These are phyloP conservation scores for Clitopilus passeckerianus DNA, from an alignment of 768 basidiomycete species.

Conservation along the genomic window DNA sequence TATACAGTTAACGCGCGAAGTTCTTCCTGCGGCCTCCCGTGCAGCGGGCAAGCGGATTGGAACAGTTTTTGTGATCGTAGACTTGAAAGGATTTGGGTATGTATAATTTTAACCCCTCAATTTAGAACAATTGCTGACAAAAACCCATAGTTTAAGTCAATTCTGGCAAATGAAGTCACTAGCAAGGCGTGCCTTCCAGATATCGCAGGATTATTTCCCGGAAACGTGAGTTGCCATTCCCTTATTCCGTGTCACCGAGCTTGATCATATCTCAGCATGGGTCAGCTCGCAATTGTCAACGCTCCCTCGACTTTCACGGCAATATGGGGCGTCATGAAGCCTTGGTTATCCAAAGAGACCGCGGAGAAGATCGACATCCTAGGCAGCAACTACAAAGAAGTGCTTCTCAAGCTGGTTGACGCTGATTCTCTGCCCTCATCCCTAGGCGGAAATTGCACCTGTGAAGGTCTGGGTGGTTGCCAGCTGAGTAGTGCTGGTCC, in stretches of 20 bases:
- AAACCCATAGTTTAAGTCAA: constrained; percentile 42
- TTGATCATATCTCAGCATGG: constrained; percentile 45
- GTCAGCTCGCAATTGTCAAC: constrained; percentile 65
- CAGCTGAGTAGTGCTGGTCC: constrained; percentile 61
- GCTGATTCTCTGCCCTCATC: constrained; percentile 55
- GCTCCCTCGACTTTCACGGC: constrained; percentile 69
- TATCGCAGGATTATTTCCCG: constrained; percentile 77
- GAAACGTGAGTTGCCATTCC: constrained; percentile 51
- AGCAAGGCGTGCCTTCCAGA: constrained; percentile 58
- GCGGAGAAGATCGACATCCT: constrained; percentile 62
- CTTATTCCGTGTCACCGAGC: not conserved
- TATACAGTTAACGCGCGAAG: constrained; percentile 49
- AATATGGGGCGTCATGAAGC: constrained; percentile 67
- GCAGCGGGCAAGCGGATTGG: constrained; percentile 46
- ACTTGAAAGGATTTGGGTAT: constrained; percentile 68
- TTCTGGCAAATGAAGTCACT: constrained; percentile 77
- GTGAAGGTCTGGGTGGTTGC: constrained; percentile 52
- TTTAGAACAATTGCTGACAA: not conserved
- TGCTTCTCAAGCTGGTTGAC: constrained; percentile 55
- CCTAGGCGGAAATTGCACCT: constrained; percentile 66
- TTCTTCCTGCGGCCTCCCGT: constrained; percentile 61
- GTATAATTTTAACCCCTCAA: constrained; percentile 10
- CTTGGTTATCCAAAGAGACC: constrained; percentile 73
- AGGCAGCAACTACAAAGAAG: constrained; percentile 52
- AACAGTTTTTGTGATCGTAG: constrained; percentile 59